phyloP scores from a whole-genome alignment of 768 basidiomycete species.

The Psilocybe subaeruginosa region DNA sequence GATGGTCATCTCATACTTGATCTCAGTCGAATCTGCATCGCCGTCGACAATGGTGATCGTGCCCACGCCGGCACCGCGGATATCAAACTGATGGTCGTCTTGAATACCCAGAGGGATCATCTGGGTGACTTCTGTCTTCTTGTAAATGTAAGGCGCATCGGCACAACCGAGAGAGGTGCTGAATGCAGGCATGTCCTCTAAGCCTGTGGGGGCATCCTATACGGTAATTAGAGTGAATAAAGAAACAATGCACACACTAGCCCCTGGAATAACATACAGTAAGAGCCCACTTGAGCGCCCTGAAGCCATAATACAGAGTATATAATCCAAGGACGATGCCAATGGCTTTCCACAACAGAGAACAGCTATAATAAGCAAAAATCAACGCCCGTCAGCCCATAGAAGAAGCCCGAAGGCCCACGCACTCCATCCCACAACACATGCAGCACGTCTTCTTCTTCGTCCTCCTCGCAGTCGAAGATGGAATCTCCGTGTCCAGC shows the following conservation, averaged over 20 bases:
- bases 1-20: constrained; percentile 54
- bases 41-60: constrained; percentile 53
- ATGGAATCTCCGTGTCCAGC: constrained; percentile 33
- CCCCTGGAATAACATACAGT: constrained; percentile 36
- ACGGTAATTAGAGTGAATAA: neutral
- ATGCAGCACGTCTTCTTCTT: constrained; percentile 45
- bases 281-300: constrained; percentile 48
- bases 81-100: constrained; percentile 47
- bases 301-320: constrained; percentile 43
- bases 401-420: neutral
- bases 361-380: constrained; percentile 38
- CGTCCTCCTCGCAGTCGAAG: constrained; percentile 32
- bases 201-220: constrained; percentile 51
- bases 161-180: constrained; percentile 55
- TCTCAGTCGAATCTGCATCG: constrained; percentile 37
- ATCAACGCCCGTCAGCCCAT: constrained; percentile 1
- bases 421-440: constrained; percentile 55
- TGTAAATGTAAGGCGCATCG: constrained; percentile 47
- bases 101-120: constrained; percentile 39
- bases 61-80: constrained; percentile 51
- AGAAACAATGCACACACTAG: neutral
- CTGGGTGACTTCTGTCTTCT: constrained; percentile 38
- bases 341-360: constrained; percentile 56
- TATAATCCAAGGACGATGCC: constrained; percentile 49
- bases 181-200: constrained; percentile 60